Conservation (phyloP, 805 yeast genomes). For the Metschnikowia matae region DNA sequence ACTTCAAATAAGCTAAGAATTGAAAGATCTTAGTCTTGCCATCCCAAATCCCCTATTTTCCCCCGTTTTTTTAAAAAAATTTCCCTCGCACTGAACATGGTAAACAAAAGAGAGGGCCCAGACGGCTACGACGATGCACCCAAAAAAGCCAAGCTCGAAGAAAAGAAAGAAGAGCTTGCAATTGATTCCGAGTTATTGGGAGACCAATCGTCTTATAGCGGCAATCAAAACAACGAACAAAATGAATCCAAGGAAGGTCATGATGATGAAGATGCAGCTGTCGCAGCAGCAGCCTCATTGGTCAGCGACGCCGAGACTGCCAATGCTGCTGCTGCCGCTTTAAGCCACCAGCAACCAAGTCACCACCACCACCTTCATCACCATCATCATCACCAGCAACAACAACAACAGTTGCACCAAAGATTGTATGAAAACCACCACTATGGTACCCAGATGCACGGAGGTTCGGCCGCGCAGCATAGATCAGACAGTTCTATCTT, state of each 20-base stretch:
- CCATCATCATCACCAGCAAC: conserved; percentile 17
- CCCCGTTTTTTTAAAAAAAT: neutral
- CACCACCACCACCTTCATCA: conserved; percentile 20
- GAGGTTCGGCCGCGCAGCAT: conserved; percentile 16
- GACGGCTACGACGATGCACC: conserved; percentile 12
- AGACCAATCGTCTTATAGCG: conserved; percentile 33
- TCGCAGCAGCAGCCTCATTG: conserved; percentile 28
- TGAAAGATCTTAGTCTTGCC: neutral
- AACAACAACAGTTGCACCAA: conserved; percentile 19
- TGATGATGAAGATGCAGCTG: conserved; percentile 24
- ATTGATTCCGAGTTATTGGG: conserved; percentile 43
- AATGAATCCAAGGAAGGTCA: conserved; percentile 9
- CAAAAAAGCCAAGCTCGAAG: conserved; percentile 15
- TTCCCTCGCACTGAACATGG: conserved; percentile 13
- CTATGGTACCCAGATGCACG: conserved; percentile 17
- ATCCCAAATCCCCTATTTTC: neutral
- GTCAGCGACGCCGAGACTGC: conserved; percentile 24
- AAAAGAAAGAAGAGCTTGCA: conserved; percentile 24
- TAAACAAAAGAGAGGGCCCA: conserved; percentile 16
- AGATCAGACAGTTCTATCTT: conserved; percentile 19
- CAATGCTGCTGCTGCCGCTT: conserved; percentile 21
- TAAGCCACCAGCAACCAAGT: conserved; percentile 23
- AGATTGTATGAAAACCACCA: conserved; percentile 19
- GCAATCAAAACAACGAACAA: conserved; percentile 9
- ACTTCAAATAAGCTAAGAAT: neutral